Conservation (phyloP, 257 asterid species). For the Scutellaria baicalensis region DNA sequence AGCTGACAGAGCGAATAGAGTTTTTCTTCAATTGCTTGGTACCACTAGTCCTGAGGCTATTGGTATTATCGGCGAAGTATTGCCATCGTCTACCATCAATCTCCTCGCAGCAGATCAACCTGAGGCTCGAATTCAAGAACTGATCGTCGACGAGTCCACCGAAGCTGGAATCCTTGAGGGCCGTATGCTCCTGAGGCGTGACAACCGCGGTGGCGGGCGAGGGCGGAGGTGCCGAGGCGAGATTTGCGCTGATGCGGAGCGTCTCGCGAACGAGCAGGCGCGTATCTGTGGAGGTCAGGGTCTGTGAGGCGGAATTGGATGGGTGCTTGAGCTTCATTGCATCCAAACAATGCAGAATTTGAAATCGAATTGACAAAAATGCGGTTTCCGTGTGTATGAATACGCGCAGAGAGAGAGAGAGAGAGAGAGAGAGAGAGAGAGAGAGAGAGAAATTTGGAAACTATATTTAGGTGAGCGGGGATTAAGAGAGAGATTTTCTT, state of each 20-base stretch:
- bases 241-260: slow-evolving; percentile 92
- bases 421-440: not conserved
- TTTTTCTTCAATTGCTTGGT: slow-evolving; percentile 52
- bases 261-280: slow-evolving; percentile 83
- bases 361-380: slow-evolving; percentile 7
- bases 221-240: slow-evolving; percentile 71
- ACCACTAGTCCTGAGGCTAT: slow-evolving; percentile 11
- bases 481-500: slow-evolving; percentile 23
- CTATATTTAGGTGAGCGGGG: slow-evolving; percentile 28
- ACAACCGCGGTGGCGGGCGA: slow-evolving; percentile 13
- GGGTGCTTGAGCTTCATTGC: slow-evolving; percentile 70
- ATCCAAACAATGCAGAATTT: not conserved
- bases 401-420: too few species aligned
- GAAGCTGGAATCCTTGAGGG: slow-evolving; percentile 34
- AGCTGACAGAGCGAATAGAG: slow-evolving; percentile 64
- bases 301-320: slow-evolving; percentile 55
- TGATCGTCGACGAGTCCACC: slow-evolving; percentile 61
- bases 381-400: not conserved
- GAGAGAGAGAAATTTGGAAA: not conserved
- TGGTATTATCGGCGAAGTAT: slow-evolving; percentile 52
- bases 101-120: slow-evolving; percentile 88
- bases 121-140: slow-evolving; percentile 64
- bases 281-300: slow-evolving; percentile 65
- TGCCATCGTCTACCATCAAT: slow-evolving; percentile 85
- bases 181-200: slow-evolving; percentile 16